Evolutionary conservation across 441 rosid genomes (phyloP).

Genomic region (Erodium moschatum): DNA sequence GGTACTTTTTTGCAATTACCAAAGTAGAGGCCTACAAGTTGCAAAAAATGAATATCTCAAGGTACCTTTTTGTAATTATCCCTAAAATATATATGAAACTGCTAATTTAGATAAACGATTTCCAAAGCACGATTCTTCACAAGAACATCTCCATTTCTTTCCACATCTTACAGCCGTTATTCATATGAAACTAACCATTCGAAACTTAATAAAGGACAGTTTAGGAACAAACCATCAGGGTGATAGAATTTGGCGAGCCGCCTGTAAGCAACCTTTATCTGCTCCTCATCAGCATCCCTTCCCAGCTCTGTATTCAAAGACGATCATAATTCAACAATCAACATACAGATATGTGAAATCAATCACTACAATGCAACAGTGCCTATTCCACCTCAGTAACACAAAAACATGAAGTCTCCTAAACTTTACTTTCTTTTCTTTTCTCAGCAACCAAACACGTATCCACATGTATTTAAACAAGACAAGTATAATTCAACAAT

Average conservation of each 20-base stretch:
- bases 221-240: conserved; percentile 66
- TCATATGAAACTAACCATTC: not conserved
- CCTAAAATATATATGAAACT: not conserved
- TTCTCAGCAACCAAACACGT: no score
- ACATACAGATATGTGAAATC: no score
- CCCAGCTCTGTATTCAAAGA: conserved; percentile 54
- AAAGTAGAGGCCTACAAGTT: no score
- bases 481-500: no score
- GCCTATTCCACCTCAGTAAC: not conserved
- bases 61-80: no score
- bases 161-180: not conserved
- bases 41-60: no score
- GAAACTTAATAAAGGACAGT: not conserved
- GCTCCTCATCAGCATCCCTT: conserved; percentile 69
- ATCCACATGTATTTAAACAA: no score
- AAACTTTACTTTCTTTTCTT: no score
- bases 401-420: not conserved
- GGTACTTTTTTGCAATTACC: no score
- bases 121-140: not conserved
- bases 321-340: no score
- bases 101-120: not conserved
- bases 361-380: not conserved
- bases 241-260: conserved; percentile 86
- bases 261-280: conserved; percentile 76
- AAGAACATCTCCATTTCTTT: not conserved